phyloP scores from a whole-genome alignment of 306 rosid genomes.

The Carpinus fangiana region DNA sequence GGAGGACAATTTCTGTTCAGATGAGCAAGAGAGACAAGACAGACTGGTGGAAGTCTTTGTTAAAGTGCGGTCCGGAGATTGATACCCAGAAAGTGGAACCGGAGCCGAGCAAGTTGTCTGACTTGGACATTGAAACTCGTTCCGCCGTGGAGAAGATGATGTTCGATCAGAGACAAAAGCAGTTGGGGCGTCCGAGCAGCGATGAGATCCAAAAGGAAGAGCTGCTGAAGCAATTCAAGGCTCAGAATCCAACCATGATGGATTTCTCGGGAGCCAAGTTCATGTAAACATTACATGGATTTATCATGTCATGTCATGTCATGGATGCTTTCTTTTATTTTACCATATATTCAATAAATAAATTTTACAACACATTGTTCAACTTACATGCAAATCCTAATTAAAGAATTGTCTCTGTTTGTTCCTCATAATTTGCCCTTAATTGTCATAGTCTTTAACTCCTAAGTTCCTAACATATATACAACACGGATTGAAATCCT shows the following conservation, averaged over 20 bases:
- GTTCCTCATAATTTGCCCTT: too few relatives aligned
- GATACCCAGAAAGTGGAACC: slow-evolving; percentile 10
- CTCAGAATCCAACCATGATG: slow-evolving; percentile 14
- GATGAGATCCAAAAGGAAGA: slow-evolving; percentile 1
- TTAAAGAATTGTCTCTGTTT: too few relatives aligned
- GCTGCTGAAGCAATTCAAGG: slow-evolving; percentile 15
- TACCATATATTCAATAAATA: too few relatives aligned
- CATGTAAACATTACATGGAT: not conserved
- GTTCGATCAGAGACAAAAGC: slow-evolving; percentile 22
- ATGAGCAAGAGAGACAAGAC: not conserved
- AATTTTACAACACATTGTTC: too few relatives aligned
- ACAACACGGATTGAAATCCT: too few relatives aligned
- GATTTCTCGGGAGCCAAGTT: slow-evolving; percentile 11
- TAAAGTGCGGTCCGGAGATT: slow-evolving; percentile 12
- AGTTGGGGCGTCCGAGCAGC: slow-evolving; percentile 2
- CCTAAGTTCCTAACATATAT: too few relatives aligned
- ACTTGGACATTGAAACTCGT: slow-evolving; percentile 7
- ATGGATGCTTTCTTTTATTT: too few relatives aligned
- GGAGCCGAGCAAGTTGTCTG: slow-evolving; percentile 1
- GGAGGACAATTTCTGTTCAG: not conserved
- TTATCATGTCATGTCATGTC: too few relatives aligned
- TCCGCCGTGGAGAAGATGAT: slow-evolving; percentile 22
- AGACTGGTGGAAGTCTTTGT: slow-evolving; percentile 14
- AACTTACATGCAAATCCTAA: too few relatives aligned
- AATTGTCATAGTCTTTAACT: too few relatives aligned